Base-by-base conservation (phyloP, 73 alveolate genomes). In the Stentor roeselii region DNA sequence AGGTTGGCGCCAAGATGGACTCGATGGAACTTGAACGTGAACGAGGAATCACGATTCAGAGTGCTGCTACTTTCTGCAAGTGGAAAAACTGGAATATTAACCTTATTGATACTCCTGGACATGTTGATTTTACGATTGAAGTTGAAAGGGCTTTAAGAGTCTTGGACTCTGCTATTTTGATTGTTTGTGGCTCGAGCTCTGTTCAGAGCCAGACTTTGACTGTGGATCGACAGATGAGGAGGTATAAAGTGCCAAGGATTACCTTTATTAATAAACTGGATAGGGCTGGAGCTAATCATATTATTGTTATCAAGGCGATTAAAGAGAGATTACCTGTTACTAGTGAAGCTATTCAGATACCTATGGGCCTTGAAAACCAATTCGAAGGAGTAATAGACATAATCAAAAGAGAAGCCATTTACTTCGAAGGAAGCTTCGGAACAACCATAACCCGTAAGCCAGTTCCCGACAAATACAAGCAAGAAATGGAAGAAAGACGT, bases 1-100 rank as follows among this genome's bases (percentile, higher is more conserved):
- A 93, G 38, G 99, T 94, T n/a, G 99, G 99, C 3, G 99, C 99
- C 76, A 95, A 92, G 82, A 96, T 96, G 99, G 99, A 96, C 93
- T 93, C 95, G 90, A 96, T 96, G 99, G 99, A 96, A 75, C 94
- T 94, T 35, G 99, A 93, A 86, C 89, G 97, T 82, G 99, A 96
- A 85, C 95, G 97, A 36, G 99, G 99, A 36, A 96, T 96, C 80
- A 96, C 99, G 38, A 96, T 96, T 82, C 78, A 96, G 59, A 74
- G 93, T 35, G 99, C 99, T 30, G 99, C 99, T 36, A 96, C 99
- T n/a, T 95, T 86, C 82, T 86, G 95, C 67, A 86, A 93, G 36
- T 96, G 99, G 99, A 86, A 86, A 78, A 97, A 87, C 84, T 80
- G 84, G 77, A 92, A 90, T 75, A 85, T 96, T 59, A 96, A 96